Evolutionary conservation across 2,329 filamentous ascomycete genomes (phyloP).

Genomic region (Calycina herbarum): DNA sequence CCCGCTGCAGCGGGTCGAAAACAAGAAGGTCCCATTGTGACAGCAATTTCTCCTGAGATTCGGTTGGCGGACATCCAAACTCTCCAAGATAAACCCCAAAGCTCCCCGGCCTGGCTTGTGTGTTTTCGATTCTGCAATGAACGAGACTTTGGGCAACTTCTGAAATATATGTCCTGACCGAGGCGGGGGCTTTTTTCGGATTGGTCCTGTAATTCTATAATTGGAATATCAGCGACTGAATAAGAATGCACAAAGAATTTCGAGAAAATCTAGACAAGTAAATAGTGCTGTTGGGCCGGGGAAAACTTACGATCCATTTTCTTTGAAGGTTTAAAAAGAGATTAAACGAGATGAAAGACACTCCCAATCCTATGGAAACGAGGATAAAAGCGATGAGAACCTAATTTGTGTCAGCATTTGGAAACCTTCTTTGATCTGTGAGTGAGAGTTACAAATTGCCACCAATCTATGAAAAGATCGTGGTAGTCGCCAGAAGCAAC

Average conservation of each 20-base stretch:
- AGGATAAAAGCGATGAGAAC: slow-evolving; percentile 32
- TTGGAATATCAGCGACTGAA: background rate
- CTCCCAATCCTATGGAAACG: slow-evolving; percentile 26
- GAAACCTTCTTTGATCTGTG: background rate
- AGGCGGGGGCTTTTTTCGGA: slow-evolving; percentile 14
- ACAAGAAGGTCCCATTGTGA: slow-evolving; percentile 46
- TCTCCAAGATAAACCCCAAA: slow-evolving; percentile 45
- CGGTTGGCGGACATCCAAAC: slow-evolving; percentile 39
- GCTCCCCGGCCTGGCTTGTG: slow-evolving; percentile 23
- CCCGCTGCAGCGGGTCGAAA: slow-evolving; percentile 43
- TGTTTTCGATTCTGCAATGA: slow-evolving; percentile 22
- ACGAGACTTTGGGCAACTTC: slow-evolving; percentile 18
- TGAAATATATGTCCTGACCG: slow-evolving; percentile 23
- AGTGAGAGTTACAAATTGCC: slow-evolving; percentile 29
- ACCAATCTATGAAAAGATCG: slow-evolving; percentile 30
- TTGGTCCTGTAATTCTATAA: slow-evolving; percentile 21
- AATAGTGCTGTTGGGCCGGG: background rate
- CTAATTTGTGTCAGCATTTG: slow-evolving; percentile 14
- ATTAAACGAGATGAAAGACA: slow-evolving; percentile 23
- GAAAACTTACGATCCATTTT: slow-evolving; percentile 16
- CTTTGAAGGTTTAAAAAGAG: slow-evolving; percentile 14
- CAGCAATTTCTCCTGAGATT: slow-evolving; percentile 40
- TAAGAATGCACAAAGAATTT: background rate
- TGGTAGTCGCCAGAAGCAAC: slow-evolving; percentile 29
- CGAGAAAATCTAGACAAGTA: too few relatives aligned